Conservation (phyloP, 2,329 filamentous ascomycete species). For the Calonectria henricotiae region DNA sequence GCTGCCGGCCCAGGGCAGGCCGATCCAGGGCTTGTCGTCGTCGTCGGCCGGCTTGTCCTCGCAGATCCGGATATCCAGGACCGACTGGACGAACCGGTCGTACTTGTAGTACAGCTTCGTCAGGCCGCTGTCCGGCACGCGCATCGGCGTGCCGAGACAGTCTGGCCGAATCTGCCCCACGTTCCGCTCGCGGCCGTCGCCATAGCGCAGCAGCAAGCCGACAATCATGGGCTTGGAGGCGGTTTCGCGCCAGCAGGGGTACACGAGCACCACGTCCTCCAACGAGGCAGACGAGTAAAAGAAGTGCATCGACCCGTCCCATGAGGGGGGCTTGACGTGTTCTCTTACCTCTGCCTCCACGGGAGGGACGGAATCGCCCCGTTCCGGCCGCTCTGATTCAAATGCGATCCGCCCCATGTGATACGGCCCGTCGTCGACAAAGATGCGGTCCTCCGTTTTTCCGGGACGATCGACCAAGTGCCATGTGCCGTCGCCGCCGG, state of each 20-base stretch:
- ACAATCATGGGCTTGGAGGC: not conserved
- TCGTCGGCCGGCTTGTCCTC: not conserved
- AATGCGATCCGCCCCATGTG: not conserved
- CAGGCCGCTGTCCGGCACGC: not conserved
- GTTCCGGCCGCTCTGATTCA: not conserved
- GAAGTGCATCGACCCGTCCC: not conserved
- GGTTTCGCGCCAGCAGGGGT: not conserved
- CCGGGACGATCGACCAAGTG: not conserved
- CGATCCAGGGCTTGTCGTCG: not conserved
- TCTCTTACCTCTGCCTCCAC: no score
- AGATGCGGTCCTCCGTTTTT: no score
- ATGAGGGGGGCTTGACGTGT: no score
- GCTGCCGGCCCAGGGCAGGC: not conserved
- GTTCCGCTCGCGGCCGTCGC: not conserved
- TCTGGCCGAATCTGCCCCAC: not conserved
- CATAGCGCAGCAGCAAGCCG: slow-evolving; percentile 5
- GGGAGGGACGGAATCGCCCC: no score
- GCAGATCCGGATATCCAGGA: no score
- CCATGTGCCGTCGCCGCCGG: no score
- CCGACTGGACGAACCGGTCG: no score
- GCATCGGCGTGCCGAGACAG: not conserved
- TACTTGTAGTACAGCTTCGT: not conserved
- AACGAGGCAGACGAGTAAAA: not conserved
- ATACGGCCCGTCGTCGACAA: no score
- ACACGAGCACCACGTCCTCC: not conserved